Conservation (phyloP, 2,329 filamentous ascomycete species). For the Gliomastix tumulicola region DNA sequence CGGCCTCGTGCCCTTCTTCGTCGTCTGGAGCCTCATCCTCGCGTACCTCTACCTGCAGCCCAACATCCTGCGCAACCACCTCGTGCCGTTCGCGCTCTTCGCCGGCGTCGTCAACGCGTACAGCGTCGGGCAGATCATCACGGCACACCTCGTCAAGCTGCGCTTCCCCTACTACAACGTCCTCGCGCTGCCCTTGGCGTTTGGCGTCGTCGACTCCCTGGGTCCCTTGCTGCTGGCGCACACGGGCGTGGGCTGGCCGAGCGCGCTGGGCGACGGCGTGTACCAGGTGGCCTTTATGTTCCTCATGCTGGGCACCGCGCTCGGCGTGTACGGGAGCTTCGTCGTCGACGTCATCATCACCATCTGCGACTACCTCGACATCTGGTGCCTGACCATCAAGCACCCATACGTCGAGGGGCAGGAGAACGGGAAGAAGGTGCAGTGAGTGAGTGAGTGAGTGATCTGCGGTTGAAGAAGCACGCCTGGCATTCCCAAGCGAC, state of each 20-base stretch:
- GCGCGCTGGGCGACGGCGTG: constrained; percentile 64
- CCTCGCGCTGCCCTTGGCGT: constrained; percentile 67
- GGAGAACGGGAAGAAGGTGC: constrained; percentile 9
- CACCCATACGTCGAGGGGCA: constrained; percentile 56
- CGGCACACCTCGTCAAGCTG: constrained; percentile 82
- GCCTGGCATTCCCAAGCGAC: too few species aligned
- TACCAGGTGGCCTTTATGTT: constrained; percentile 93
- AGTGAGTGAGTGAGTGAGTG: constrained; percentile 2
- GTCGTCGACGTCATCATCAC: constrained; percentile 95
- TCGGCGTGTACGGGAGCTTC: constrained; percentile 96
- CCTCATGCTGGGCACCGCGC: constrained; percentile 71
- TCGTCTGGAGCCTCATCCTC: constrained; percentile 69
- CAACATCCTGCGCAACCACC: constrained; percentile 70
- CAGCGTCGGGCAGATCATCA: constrained; percentile 92
- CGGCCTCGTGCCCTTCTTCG: constrained; percentile 75
- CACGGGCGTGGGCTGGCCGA: constrained; percentile 66
- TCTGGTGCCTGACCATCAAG: constrained; percentile 98
- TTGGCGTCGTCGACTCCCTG: constrained; percentile 72
- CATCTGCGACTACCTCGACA: constrained; percentile 96
- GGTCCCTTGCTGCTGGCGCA: constrained; percentile 60
- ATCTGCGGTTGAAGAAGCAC: not conserved
- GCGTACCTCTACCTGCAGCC: constrained; percentile 82
- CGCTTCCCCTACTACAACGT: constrained; percentile 90
- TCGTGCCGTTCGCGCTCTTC: constrained; percentile 86
- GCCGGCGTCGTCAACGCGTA: constrained; percentile 90